Base-by-base conservation (phyloP, 176 grass and related monocot species). In the Triticum turgidum region DNA sequence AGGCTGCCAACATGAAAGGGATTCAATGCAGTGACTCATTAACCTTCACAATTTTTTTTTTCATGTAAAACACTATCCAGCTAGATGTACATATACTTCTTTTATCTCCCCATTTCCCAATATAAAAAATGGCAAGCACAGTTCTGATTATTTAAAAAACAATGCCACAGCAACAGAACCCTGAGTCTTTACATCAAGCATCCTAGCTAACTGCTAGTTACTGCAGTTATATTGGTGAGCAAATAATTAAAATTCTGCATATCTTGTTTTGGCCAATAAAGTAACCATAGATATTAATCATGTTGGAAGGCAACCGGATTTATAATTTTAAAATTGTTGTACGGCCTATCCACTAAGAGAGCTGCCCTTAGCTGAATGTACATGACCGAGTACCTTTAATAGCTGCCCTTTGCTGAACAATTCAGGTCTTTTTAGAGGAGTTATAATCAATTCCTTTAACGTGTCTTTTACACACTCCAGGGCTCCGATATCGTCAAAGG, bases 381-480 rank as follows among this genome's bases (percentile, higher is more conserved):
- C 12, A 22, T 15, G 27, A 51, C 15, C 13, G 47, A 90, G 35
- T 72, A 98, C 95, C 95, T 98, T 98, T 42, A 77, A 91, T 51
- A 98, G 90, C 61, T 86, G 89, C 24, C 93, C 89, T 87, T 86
- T 91, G 56, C 82, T 80, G 86, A 89, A 98, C 33, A 98, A 82
- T 82, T 93, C 95, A 49, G 92, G 89, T 61, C 93, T 95, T 82
- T 87, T 93, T 49, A 98, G 83, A 90, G 95, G 95, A 80, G 93
- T 72, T 86, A 95, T 93, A 85, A 95, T 88, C 66, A 95, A 86
- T 82, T 98, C 89, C 44, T 87, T 87, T 54, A 95, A 84, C 21
- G 85, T 90, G 13, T 74, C 77, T 86, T 95, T 98, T 13, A 98
- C 89, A 83, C 89, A 87, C 47, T 98, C 93, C 66, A 98, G 90